These are phyloP conservation scores for Mycena floridula DNA, from an alignment of 768 basidiomycete genomes.

Conservation along the genomic window DNA sequence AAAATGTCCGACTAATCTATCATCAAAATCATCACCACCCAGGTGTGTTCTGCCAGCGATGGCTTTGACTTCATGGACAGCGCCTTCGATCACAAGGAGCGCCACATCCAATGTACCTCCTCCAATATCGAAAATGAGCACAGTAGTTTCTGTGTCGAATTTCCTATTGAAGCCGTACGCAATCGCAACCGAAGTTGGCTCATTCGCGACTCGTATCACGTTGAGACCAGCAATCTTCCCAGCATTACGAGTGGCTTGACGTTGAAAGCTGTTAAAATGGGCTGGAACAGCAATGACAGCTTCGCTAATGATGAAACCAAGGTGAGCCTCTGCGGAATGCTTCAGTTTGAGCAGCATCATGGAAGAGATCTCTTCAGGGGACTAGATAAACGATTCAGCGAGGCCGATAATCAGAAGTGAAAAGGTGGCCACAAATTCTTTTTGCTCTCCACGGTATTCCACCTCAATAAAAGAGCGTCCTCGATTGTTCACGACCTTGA, in stretches of 20 bases:
- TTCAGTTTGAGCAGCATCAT: constrained; percentile 42
- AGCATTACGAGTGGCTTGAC: constrained; percentile 41
- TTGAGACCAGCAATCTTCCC: constrained; percentile 40
- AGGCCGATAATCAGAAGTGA: background rate
- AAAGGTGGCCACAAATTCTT: constrained; percentile 28
- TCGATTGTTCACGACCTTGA: constrained; percentile 17
- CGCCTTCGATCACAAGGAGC: constrained; percentile 46
- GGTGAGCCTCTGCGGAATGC: constrained; percentile 41
- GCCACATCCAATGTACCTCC: constrained; percentile 60
- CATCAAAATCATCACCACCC: constrained; percentile 56
- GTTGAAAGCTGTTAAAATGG: constrained; percentile 41
- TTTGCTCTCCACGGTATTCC: constrained; percentile 33
- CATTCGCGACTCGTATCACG: constrained; percentile 42
- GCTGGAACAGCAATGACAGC: constrained; percentile 42
- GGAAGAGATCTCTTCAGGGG: constrained; percentile 37
- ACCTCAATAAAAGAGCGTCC: constrained; percentile 43
- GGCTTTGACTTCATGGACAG: constrained; percentile 51
- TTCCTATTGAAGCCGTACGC: constrained; percentile 41
- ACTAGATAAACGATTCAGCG: constrained; percentile 5
- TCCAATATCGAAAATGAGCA: constrained; percentile 54
- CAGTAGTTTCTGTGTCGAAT: constrained; percentile 42
- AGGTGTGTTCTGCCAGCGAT: constrained; percentile 53
- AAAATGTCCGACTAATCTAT: constrained; percentile 53
- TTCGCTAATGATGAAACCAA: constrained; percentile 36
- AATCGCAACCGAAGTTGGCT: constrained; percentile 44